A percentile compares a stretch with the other conserved stretches of the same genome.
These are phyloP conservation scores for Boletellus ananas DNA, from an alignment of 768 basidiomycete species.

Conservation along the genomic window DNA sequence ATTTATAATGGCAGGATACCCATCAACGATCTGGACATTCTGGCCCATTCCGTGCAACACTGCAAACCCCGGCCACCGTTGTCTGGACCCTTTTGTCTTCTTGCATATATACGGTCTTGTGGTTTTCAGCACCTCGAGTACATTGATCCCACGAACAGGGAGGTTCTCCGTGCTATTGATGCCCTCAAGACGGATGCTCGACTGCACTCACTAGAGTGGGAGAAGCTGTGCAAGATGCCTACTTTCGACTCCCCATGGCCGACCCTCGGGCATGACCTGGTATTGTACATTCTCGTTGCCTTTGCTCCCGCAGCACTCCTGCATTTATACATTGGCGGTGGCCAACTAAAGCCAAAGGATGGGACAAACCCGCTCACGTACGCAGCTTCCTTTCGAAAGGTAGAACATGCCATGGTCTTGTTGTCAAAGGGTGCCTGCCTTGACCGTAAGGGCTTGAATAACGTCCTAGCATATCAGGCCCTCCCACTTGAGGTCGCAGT, in stretches of 20 bases:
- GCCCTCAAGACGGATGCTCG: background rate
- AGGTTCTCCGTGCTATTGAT: background rate
- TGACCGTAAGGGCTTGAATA: background rate
- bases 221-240: background rate
- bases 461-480: background rate
- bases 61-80: background rate
- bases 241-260: background rate
- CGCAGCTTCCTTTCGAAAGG: background rate
- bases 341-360: background rate
- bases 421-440: background rate
- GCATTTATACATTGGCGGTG: background rate
- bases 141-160: background rate
- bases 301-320: background rate
- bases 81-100: background rate
- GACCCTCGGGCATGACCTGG: background rate
- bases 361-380: slow-evolving; percentile 3
- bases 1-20: too few relatives aligned
- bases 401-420: background rate
- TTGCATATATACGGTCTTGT: background rate
- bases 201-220: slow-evolving; percentile 1
- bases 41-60: background rate
- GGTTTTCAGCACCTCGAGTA: slow-evolving; percentile 5
- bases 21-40: background rate
- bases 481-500: slow-evolving; percentile 2
- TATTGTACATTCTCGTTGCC: background rate